These are phyloP conservation scores for Microsporum canis DNA, from an alignment of 2,329 filamentous ascomycete species.

Conservation along the genomic window DNA sequence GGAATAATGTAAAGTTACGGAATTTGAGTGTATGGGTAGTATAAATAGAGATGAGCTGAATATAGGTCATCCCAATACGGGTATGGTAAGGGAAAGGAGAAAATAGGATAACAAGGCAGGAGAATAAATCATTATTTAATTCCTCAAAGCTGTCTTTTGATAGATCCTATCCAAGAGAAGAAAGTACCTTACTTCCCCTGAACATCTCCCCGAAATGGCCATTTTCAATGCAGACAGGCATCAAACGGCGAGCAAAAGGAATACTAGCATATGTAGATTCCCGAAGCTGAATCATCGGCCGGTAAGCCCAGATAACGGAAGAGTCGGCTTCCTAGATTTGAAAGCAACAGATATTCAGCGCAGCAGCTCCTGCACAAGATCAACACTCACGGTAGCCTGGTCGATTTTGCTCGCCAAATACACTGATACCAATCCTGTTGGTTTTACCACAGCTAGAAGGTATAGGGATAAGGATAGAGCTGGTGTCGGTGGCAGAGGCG, in stretches of 20 bases:
- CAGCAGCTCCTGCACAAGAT: background rate
- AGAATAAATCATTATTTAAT: background rate
- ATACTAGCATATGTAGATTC: background rate
- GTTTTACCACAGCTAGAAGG: background rate
- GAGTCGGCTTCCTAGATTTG: background rate
- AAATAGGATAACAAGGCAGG: background rate
- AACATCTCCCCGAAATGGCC: background rate
- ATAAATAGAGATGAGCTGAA: background rate
- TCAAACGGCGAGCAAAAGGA: background rate
- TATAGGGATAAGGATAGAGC: background rate
- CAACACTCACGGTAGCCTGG: background rate
- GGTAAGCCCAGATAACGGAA: background rate
- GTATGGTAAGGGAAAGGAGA: background rate
- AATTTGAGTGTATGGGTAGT: background rate
- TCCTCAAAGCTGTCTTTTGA: background rate
- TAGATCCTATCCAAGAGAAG: background rate
- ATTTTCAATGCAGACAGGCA: background rate
- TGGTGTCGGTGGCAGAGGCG: background rate
- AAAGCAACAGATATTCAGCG: background rate
- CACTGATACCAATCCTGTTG: background rate
- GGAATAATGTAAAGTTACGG: background rate
- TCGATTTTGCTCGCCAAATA: conserved; percentile 7
- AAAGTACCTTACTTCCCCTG: background rate
- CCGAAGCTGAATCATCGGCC: background rate
- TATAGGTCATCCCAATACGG: background rate